phyloP scores from a whole-genome alignment of 345 rosid genomes.

The Kernera saxatilis region DNA sequence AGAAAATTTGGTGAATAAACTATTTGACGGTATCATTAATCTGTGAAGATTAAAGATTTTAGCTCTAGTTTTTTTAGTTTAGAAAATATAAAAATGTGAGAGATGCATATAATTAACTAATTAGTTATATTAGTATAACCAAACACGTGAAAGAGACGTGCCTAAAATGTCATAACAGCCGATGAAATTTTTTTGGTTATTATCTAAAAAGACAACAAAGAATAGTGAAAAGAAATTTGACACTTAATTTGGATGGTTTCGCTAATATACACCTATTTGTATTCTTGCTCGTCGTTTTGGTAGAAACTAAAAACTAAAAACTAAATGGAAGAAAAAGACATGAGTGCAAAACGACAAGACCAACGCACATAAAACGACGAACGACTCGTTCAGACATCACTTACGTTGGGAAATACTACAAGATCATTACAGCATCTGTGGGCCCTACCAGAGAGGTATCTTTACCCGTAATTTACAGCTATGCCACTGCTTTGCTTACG shows the following conservation, averaged over 20 bases:
- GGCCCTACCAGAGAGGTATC: background rate
- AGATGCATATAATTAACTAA: background rate
- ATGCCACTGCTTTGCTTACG: slow-evolving; percentile 5
- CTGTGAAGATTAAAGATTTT: no score
- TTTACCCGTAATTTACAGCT: slow-evolving; percentile 5
- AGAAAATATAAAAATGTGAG: no score
- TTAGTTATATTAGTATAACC: background rate
- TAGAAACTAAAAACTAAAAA: background rate
- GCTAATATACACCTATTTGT: background rate
- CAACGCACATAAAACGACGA: slow-evolving; percentile 30
- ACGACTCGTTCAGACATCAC: slow-evolving; percentile 18
- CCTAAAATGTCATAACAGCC: background rate
- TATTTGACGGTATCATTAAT: no score
- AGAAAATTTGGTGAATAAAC: no score
- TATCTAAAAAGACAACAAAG: background rate
- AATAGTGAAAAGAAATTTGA: background rate
- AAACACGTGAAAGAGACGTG: slow-evolving; percentile 23
- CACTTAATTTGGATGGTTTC: background rate
- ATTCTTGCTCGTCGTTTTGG: slow-evolving; percentile 18
- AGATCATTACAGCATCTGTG: slow-evolving; percentile 2
- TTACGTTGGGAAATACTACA: slow-evolving; percentile 14
- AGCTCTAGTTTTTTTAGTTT: no score
- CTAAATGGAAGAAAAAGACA: slow-evolving; percentile 1
- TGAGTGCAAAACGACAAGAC: slow-evolving; percentile 15
- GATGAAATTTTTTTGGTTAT: background rate